phyloP scores from a whole-genome alignment of 1,284 basidiomycete species.

The Ustilago sp. region DNA sequence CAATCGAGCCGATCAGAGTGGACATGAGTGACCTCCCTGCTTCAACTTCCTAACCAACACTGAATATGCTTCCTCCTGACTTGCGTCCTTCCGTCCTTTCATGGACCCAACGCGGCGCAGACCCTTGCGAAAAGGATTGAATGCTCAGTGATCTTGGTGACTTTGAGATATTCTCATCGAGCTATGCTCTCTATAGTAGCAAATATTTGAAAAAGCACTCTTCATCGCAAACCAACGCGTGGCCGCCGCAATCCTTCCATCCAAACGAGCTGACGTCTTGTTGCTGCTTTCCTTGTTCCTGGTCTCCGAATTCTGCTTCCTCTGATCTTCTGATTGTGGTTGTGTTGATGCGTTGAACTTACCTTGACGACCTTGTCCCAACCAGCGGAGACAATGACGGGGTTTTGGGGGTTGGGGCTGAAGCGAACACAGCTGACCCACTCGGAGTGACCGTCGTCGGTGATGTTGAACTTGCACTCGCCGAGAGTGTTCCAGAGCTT shows the following conservation, averaged over 20 bases:
- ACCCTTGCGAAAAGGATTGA: constrained; percentile 13
- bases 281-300: not conserved
- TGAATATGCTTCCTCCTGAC: not conserved
- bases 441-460: constrained; percentile 85
- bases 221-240: constrained; percentile 67
- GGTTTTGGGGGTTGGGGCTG: constrained; percentile 97
- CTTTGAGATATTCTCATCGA: constrained; percentile 78
- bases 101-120: constrained; percentile 6
- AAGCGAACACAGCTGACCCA: constrained; percentile 99
- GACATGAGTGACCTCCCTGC: not conserved
- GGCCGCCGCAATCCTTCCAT: not conserved
- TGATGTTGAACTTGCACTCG: constrained; percentile 99
- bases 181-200: constrained; percentile 81
- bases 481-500: constrained; percentile 99
- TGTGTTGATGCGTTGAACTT: constrained; percentile 68
- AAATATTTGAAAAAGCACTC: constrained; percentile 75
- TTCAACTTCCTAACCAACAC: not conserved
- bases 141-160: constrained; percentile 82
- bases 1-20: constrained; percentile 13
- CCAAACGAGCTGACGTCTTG: not conserved
- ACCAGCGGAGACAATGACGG: constrained; percentile 97
- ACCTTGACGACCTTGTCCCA: constrained; percentile 99
- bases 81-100: not conserved
- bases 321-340: constrained; percentile 2
- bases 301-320: constrained; percentile 58